Percentiles rank a stretch among this genome's conserved stretches.
Evolutionary conservation across 2,329 filamentous ascomycete genomes (phyloP).

Genomic region (Diaporthe helianthi): DNA sequence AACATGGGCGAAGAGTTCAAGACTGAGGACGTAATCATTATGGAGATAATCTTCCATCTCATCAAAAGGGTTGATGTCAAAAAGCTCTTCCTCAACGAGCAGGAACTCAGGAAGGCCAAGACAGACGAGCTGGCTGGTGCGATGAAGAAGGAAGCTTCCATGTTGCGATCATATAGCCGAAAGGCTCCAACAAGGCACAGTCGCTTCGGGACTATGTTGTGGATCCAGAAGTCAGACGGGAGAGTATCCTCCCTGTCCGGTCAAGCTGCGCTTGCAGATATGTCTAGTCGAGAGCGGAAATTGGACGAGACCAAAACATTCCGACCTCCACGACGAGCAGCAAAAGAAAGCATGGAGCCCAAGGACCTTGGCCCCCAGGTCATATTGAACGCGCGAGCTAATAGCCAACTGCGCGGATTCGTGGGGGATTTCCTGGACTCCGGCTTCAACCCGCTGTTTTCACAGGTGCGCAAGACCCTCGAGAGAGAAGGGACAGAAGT

Average conservation of each 20-base stretch:
- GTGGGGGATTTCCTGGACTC: slow-evolving; percentile 94
- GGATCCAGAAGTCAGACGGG: slow-evolving; percentile 86
- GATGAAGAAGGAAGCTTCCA: slow-evolving; percentile 83
- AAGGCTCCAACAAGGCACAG: slow-evolving; percentile 88
- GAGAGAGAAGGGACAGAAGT: slow-evolving; percentile 88
- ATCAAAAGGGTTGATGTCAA: slow-evolving; percentile 87
- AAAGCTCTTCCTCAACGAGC: slow-evolving; percentile 84
- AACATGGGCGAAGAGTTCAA: slow-evolving; percentile 95
- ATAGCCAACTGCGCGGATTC: slow-evolving; percentile 78
- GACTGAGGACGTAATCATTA: slow-evolving; percentile 83
- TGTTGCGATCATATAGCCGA: slow-evolving; percentile 78
- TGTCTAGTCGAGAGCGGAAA: slow-evolving; percentile 77
- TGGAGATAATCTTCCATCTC: slow-evolving; percentile 92
- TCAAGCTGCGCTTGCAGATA: slow-evolving; percentile 80
- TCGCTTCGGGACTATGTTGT: slow-evolving; percentile 95
- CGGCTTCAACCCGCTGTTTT: slow-evolving; percentile 91
- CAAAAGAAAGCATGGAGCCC: slow-evolving; percentile 67
- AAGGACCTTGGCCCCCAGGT: slow-evolving; percentile 80
- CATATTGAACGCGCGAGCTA: slow-evolving; percentile 74
- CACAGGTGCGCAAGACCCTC: slow-evolving; percentile 84
- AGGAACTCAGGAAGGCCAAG: slow-evolving; percentile 72
- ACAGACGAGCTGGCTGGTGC: slow-evolving; percentile 76
- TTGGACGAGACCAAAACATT: slow-evolving; percentile 93
- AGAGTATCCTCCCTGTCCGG: slow-evolving; percentile 88
- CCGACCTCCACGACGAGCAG: slow-evolving; percentile 75